Base-by-base conservation (phyloP, 371 early-diverging fungal genomes). In the Mucor irregularis region DNA sequence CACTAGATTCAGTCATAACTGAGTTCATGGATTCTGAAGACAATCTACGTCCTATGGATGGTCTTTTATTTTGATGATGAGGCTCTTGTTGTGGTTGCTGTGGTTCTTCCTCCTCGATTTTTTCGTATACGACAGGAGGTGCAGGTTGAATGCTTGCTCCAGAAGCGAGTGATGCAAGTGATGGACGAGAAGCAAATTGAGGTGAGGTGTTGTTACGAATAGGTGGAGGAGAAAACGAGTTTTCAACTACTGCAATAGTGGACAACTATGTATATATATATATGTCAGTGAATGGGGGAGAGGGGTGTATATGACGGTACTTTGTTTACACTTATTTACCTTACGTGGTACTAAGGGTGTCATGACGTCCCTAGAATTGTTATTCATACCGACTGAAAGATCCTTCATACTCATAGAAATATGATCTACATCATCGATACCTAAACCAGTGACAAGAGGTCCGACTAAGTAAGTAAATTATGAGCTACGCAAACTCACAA, bases 381-480 rank as follows among this genome's bases (percentile, higher is more conserved):
- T 31, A 0, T 54, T 50, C 28, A 40, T 44, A 5, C 64, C 64
- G 21, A 69, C 49, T 7, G 73, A 56, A 5, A 66, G 49, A 3
- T 54, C 63, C 42, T 67, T 73, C 37, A 69, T 62, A 24, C 42
- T 63, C 46, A 65, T 58, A 13, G 69, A 58, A 24, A 73, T 29
- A 22, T 68, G 75, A 22, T 74, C 75, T 13, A 69, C 59, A 58
- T 66, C 61, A 33, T 74, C 71, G 19, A 74, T 74, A 2, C 71
- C 71, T 13, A 71, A 33, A n/a, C 71, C 67, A 58, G 46, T 47
- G 9, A n/a, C n/a, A n/a, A 61, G 22, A 31, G 48, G 43, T 13
- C 56, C 50, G 21, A 56, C 56, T 45, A 34, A 14, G n/a, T 38
- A 4, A 38, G n/a, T 17, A 17, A 17, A 14, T 4, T 14, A 14